These are phyloP conservation scores for Globisporangium solare DNA, from an alignment of 352 stramenopile species.

Conservation along the genomic window DNA sequence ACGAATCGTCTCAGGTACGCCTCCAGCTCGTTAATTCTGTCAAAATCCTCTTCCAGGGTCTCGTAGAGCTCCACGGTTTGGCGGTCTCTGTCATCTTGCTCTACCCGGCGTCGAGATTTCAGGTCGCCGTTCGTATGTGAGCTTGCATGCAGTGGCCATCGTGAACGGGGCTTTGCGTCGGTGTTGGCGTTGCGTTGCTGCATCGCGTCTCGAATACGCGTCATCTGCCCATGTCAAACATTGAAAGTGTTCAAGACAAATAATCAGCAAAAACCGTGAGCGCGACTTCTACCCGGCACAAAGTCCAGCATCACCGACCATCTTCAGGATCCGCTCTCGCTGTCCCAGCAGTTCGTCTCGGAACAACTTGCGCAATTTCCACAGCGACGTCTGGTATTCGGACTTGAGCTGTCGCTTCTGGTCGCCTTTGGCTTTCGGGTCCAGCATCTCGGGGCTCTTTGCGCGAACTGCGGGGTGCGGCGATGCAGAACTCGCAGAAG, in stretches of 20 bases:
- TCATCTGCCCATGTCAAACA: conserved; percentile 19
- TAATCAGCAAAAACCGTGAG: not conserved
- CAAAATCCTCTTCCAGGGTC: conserved; percentile 48
- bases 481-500: not conserved
- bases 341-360: conserved; percentile 51
- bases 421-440: not conserved
- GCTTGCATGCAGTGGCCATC: not conserved
- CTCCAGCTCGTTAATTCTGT: conserved; percentile 47
- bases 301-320: conserved; percentile 10
- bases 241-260: not conserved
- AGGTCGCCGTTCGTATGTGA: not conserved
- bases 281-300: not conserved
- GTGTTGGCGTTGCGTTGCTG: conserved; percentile 14
- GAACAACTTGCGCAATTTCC: conserved; percentile 56
- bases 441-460: not conserved
- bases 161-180: not conserved
- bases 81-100: conserved; percentile 8
- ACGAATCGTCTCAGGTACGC: conserved; percentile 32
- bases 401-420: conserved; percentile 12
- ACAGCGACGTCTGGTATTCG: conserved; percentile 42
- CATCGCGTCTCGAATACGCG: conserved; percentile 20
- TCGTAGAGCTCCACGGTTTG: conserved; percentile 31
- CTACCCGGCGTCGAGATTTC: not conserved
- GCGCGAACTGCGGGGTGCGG: not conserved
- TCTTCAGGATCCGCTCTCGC: conserved; percentile 30